These are phyloP conservation scores for Hygrocybe punicea DNA, from an alignment of 768 basidiomycete genomes.

Conservation along the genomic window DNA sequence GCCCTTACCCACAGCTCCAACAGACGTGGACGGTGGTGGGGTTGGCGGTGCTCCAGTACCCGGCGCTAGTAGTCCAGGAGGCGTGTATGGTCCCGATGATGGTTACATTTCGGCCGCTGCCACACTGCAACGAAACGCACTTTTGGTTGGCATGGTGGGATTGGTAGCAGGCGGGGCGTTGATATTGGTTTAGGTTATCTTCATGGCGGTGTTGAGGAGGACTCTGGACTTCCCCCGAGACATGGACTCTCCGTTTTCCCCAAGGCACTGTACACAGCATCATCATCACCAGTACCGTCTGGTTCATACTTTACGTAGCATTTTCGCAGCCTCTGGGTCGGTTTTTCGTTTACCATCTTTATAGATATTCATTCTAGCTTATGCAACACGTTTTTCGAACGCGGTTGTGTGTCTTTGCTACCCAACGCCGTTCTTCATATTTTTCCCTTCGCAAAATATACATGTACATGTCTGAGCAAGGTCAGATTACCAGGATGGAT, in stretches of 20 bases:
- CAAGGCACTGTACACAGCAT: not conserved
- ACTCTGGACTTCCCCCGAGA: not conserved
- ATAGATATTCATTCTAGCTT: not conserved
- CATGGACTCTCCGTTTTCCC: not conserved
- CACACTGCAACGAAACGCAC: constrained; percentile 43
- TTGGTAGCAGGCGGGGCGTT: constrained; percentile 49
- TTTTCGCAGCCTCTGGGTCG: not conserved
- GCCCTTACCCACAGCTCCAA: constrained; percentile 59
- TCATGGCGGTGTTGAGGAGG: not conserved
- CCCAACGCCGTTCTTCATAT: not conserved
- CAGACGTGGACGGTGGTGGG: constrained; percentile 53
- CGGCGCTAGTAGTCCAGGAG: constrained; percentile 42
- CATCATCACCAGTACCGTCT: not conserved
- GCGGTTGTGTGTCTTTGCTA: not conserved
- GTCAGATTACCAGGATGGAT: constrained; percentile 26
- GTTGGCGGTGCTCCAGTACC: constrained; percentile 58
- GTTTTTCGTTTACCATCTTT: too few species aligned
- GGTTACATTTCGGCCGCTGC: constrained; percentile 58
- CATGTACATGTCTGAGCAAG: not conserved
- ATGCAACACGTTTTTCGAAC: not conserved
- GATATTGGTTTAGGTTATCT: constrained; percentile 39
- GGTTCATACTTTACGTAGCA: not conserved
- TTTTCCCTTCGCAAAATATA: not conserved
- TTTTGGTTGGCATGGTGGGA: constrained; percentile 44
- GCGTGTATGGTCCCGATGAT: constrained; percentile 62